Percentiles rank a stretch among this genome's conserved stretches.
phyloP scores from a whole-genome alignment of 129 eudicot genomes.

The Flaveria ramosissima region DNA sequence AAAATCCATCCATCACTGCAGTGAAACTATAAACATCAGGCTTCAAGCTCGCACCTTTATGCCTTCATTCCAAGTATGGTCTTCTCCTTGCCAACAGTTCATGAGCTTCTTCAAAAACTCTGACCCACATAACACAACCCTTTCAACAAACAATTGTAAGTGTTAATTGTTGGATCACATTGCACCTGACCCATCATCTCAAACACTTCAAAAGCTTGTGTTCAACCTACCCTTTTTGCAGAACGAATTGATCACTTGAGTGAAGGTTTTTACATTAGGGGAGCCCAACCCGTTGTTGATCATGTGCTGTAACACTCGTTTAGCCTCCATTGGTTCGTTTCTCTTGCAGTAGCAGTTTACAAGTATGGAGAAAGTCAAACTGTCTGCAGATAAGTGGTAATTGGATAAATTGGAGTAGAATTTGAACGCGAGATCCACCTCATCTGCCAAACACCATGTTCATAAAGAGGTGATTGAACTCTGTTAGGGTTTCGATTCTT shows the following conservation, averaged over 20 bases:
- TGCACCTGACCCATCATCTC: conserved; percentile 48
- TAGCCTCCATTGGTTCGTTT: conserved; percentile 56
- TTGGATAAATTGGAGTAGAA: conserved; percentile 43
- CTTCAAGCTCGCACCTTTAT: conserved; percentile 9
- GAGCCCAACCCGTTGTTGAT: conserved; percentile 42
- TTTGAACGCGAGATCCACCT: conserved; percentile 48
- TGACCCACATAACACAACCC: conserved; percentile 87
- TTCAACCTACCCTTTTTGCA: conserved; percentile 59
- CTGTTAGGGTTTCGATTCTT: conserved; percentile 37
- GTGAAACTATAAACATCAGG: conserved; percentile 75
- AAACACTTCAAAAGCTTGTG: conserved; percentile 62
- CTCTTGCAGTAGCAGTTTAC: conserved; percentile 59
- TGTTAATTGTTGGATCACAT: conserved; percentile 68
- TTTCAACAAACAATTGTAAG: conserved; percentile 74
- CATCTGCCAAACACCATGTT: conserved; percentile 41
- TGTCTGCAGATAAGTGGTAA: conserved; percentile 38
- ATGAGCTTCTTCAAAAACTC: conserved; percentile 77
- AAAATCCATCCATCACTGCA: conserved; percentile 84
- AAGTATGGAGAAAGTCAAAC: conserved; percentile 49
- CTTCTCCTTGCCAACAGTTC: no score
- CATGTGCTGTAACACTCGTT: conserved; percentile 43
- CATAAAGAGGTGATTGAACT: conserved; percentile 46
- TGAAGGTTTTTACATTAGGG: conserved; percentile 65
- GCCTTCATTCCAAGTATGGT: conserved; percentile 23
- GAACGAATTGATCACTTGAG: conserved; percentile 57